Evolutionary conservation across 1,139 yeast species (phyloP).

Genomic region (Candida pseudoviswanathii): DNA sequence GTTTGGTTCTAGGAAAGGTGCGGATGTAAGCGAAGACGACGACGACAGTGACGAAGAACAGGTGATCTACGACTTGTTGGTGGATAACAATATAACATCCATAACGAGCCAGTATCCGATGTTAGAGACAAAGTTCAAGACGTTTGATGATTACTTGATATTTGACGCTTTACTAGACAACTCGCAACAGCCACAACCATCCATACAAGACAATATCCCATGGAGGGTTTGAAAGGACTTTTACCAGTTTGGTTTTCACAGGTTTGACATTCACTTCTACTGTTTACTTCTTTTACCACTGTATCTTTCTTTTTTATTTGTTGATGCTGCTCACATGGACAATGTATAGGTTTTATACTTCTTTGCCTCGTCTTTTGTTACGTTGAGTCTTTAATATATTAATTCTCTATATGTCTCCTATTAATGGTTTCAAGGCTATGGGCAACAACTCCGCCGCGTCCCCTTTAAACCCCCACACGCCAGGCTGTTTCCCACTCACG

Average conservation of each 20-base stretch:
- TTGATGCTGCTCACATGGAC: background rate
- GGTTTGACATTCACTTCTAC: background rate
- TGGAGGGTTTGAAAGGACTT: background rate
- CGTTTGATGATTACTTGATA: conserved; percentile 9
- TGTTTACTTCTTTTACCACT: background rate
- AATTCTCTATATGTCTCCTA: conserved; percentile 22
- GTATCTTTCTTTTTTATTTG: background rate
- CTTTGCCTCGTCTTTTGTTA: background rate
- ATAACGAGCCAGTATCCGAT: background rate
- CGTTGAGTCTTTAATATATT: background rate
- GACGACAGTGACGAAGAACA: background rate
- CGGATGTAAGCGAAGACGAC: too few species aligned
- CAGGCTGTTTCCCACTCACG: conserved; percentile 40
- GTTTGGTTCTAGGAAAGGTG: background rate
- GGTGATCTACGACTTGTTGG: conserved; percentile 3
- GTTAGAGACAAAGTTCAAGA: conserved; percentile 5
- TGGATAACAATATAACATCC: background rate
- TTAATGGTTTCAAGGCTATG: conserved; percentile 58
- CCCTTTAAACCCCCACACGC: conserved; percentile 74
- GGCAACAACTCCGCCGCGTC: conserved; percentile 80
- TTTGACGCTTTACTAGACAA: conserved; percentile 12
- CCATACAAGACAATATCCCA: background rate
- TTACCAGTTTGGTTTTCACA: background rate
- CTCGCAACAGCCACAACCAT: background rate
- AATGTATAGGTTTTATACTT: background rate